Base-by-base conservation (phyloP, 495 filamentous ascomycete genomes). In the Talaromyces thailandensis region DNA sequence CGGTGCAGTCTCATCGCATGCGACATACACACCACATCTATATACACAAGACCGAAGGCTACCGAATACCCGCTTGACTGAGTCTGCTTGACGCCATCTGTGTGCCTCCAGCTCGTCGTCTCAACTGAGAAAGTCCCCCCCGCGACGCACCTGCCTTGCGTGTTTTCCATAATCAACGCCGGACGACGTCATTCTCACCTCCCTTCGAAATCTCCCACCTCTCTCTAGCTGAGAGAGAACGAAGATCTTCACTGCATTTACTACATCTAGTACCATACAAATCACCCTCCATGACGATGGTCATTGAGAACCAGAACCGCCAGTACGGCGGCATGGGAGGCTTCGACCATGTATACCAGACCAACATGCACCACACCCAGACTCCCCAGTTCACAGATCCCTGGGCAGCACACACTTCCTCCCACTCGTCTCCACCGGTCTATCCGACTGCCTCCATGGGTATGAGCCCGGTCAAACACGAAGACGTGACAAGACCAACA, bases 371-470 rank as follows among this genome's bases (percentile, higher is more conserved):
- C 62, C 86, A 87, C 77, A 82, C 84, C 68, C 87, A 79, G 58
- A 73, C 84, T 52, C 91, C 92, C 56, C 89, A 93, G 70, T 98
- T 98, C 79, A 92, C 90, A 70, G 92, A 98, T 73, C 93, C 93
- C 16, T 98, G 93, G 93, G 81, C 78, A 6, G 81, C 78, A 6
- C 74, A 80, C 63, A 75, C 78, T n/a, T 80, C 86, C 28, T 82
- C 87, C 21, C 76, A 84, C 56, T 78, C 79, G 51, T 74, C 80
- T 18, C 76, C 79, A 25, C 78, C 81, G 1, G 69, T 85, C 28
- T 86, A 86, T 63, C 73, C 82, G 57, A 83, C 79, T 35, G 75
- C 80, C 70, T 61, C 59, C 23, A 28, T 55, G 75, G 80, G 82
- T 65, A 83, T 84, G 71, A 77, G 77, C 75, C 71, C 79, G 65